Evolutionary conservation across 306 rosid species (phyloP).

Genomic region (Quercus alba): DNA sequence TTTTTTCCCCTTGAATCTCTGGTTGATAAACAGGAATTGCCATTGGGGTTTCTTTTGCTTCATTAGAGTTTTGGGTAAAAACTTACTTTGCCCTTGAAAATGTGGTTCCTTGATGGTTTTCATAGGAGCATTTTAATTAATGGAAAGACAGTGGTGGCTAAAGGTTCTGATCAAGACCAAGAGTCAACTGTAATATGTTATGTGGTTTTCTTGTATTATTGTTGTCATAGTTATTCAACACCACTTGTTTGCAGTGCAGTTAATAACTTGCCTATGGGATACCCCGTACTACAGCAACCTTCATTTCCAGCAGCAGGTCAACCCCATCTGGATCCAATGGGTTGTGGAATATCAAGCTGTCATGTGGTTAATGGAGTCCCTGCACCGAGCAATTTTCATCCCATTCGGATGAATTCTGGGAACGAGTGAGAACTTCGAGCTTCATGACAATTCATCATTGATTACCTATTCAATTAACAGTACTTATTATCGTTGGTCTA

Average conservation of each 20-base stretch:
- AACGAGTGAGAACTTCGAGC: constrained; percentile 60
- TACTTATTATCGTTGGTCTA: constrained; percentile 3
- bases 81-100: neutral
- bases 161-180: neutral
- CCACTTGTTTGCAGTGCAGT: constrained; percentile 85
- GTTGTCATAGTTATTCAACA: constrained; percentile 40
- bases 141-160: neutral
- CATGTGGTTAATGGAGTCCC: constrained; percentile 96
- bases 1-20: neutral
- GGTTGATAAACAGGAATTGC: neutral
- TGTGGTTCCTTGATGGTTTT: neutral
- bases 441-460: constrained; percentile 6
- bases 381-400: constrained; percentile 79
- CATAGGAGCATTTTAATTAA: neutral
- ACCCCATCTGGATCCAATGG: constrained; percentile 75
- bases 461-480: neutral
- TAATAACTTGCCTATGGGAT: constrained; percentile 93
- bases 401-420: constrained; percentile 74
- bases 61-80: neutral
- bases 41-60: neutral
- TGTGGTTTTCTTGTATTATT: constrained; percentile 1
- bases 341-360: constrained; percentile 67
- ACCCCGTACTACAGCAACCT: constrained; percentile 84
- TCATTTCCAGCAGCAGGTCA: constrained; percentile 65
- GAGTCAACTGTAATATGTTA: neutral